Evolutionary conservation across 2,329 filamentous ascomycete genomes (phyloP), one percentile per base, ranked within the genome.

Genomic region (Ophiostoma ulmi): DNA sequence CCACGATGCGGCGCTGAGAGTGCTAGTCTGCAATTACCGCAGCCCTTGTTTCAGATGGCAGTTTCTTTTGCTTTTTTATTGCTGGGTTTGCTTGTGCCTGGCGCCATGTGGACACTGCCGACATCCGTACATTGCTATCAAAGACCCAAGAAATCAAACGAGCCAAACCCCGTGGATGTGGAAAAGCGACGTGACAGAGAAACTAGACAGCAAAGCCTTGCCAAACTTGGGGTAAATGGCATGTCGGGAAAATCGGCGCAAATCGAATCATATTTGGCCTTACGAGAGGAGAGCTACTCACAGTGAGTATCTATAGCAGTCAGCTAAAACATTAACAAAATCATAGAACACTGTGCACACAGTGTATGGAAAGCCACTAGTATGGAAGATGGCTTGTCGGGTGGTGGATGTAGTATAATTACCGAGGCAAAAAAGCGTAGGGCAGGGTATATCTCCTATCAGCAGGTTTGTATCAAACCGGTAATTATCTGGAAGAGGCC

Each of bases 71-170:
- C 52, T 11, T 26, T 26, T 26, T 13, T 10, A 13, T 26, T 55
- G 11, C 14, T 17, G 14, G 10, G 14, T 13, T 26, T 11, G n/a
- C 4, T 58, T 58, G 52, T 58, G 52, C 22, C 52, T 58, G 52
- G 22, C 52, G 52, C 52, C 22, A 58, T 58, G 52, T 58, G 52
- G 52, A 22, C 52, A 58, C 52, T 58, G n/a, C 52, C 52, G 52
- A 58, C 52, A 58, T 58, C 52, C 52, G 52, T 22, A 13, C 4
- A 26, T 31, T 26, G n/a, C 52, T 26, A 14, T 17, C 17, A 48
- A 48, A n/a, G 44, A 8, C 44, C 5, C 41, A 5, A 14, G 41
- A 44, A 20, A 44, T 17, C 13, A 44, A 44, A 44, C 41, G 41
- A 20, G 41, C 13, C 41, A 44, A 44, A 48, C 14, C 4, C 44